Conservation (phyloP, 2,329 filamentous ascomycete species). For the Diplocarpon rosae region DNA sequence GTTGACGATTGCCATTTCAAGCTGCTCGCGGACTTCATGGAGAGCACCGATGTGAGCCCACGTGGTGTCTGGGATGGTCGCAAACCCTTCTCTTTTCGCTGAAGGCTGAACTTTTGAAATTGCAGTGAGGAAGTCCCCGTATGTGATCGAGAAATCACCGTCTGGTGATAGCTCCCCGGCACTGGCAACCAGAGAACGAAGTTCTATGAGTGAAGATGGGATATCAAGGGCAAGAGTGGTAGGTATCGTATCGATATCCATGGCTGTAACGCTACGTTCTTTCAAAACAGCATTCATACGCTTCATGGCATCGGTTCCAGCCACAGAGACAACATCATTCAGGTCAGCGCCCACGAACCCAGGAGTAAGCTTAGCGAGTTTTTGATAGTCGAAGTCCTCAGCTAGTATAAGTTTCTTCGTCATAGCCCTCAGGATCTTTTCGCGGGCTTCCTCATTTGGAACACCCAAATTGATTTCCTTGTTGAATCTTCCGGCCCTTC, state of each 20-base stretch:
- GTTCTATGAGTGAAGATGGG: slow-evolving; percentile 30
- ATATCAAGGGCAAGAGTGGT: slow-evolving; percentile 5
- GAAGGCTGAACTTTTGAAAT: slow-evolving; percentile 68
- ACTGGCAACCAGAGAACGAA: slow-evolving; percentile 42
- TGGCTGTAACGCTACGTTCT: slow-evolving; percentile 20
- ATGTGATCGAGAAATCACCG: slow-evolving; percentile 46
- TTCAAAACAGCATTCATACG: slow-evolving; percentile 28
- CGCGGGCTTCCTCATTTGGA: slow-evolving; percentile 66
- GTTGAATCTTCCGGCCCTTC: slow-evolving; percentile 66
- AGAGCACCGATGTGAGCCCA: slow-evolving; percentile 90
- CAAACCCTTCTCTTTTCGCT: slow-evolving; percentile 86
- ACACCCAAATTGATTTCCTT: slow-evolving; percentile 80
- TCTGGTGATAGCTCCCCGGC: slow-evolving; percentile 40
- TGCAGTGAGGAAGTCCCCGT: slow-evolving; percentile 62
- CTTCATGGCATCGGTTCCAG: slow-evolving; percentile 30
- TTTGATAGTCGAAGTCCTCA: slow-evolving; percentile 59
- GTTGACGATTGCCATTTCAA: slow-evolving; percentile 77
- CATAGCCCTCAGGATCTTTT: slow-evolving; percentile 65
- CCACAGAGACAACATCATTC: slow-evolving; percentile 43
- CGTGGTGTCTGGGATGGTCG: slow-evolving; percentile 83
- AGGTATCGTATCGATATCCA: slow-evolving; percentile 25
- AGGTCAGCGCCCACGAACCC: slow-evolving; percentile 92
- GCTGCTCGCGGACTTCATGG: slow-evolving; percentile 63
- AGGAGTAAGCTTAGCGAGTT: slow-evolving; percentile 73
- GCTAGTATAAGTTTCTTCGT: slow-evolving; percentile 54